Conservation (phyloP, 495 filamentous ascomycete species). For the Penicillium turbatum region DNA sequence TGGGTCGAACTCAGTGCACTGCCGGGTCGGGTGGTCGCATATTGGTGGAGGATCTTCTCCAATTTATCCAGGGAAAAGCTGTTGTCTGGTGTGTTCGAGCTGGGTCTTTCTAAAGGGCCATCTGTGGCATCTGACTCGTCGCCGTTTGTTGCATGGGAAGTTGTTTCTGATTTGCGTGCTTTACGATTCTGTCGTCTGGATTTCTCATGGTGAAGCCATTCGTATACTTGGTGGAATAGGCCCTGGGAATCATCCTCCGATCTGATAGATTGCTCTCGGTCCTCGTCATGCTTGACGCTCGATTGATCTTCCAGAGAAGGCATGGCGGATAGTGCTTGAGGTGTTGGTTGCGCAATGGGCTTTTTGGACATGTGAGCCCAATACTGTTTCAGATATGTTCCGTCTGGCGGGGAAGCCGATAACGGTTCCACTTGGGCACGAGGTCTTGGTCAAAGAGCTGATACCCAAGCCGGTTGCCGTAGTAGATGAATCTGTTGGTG, state of each 20-base stretch:
- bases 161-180: conserved; percentile 29
- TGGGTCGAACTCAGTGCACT: conserved; percentile 30
- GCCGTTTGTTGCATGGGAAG: conserved; percentile 18
- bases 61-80: conserved; percentile 62
- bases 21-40: conserved; percentile 32
- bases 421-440: conserved; percentile 22
- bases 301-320: conserved; percentile 33
- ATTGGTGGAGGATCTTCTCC: conserved; percentile 62
- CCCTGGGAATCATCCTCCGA: conserved; percentile 34
- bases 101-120: conserved; percentile 25
- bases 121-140: conserved; percentile 25
- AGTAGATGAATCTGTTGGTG: conserved; percentile 28
- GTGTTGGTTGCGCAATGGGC: conserved; percentile 26
- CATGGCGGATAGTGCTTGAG: conserved; percentile 15
- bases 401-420: conserved; percentile 24
- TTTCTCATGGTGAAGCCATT: conserved; percentile 79
- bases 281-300: conserved; percentile 25
- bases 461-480: conserved; percentile 30
- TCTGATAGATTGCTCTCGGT: conserved; percentile 27
- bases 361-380: conserved; percentile 24
- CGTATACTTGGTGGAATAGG: conserved; percentile 66
- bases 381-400: conserved; percentile 24
- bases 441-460: conserved; percentile 23
- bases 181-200: conserved; percentile 54
- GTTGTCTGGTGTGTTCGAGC: conserved; percentile 46